Evolutionary conservation across 306 rosid species (phyloP), one percentile per base, ranked within the genome.

Genomic region (Vachellia pachyceras): DNA sequence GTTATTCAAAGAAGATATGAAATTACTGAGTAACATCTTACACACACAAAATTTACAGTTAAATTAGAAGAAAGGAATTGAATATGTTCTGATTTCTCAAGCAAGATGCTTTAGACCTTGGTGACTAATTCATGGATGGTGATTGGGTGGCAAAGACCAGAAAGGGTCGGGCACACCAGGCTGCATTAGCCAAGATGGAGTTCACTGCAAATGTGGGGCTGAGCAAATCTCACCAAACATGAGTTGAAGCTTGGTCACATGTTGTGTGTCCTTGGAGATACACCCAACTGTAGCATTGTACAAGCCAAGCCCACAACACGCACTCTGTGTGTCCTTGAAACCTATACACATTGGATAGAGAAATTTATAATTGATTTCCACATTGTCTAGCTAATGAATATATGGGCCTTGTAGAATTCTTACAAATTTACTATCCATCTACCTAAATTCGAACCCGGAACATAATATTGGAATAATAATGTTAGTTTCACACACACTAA

Each of bases 151-250:
- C 97, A 91, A 82, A 90, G 64, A 45, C 69, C 81, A 8, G 89
- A 65, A 90, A 86, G 25, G 90, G 91, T 7, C 25, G 77, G 76
- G 84, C 90, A 29, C 86, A 82, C 98, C 98, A 94, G 17, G 90
- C 90, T 44, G 97, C 86, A 73, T 90, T 89, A 3, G 94, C 95
- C 29, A 92, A 69, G 86, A 95, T 87, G 70, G 89, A 60, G 86
- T 95, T 85, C 33, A 91, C 94, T n/a, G 89, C 89, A 44, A 6
- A 58, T 52, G 97, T 90, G 11, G 98, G 98, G 77, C 87, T 90
- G 78, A 87, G 85, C 20, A 90, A 75, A 77, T 94, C 98, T 97
- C 98, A 94, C 97, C 98, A 94, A 41, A 94, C 79, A 79, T 89
- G 85, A 23, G 69, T 81, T 55, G 88, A 78, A 37, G 82, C 76